Base-by-base conservation (phyloP, 2,329 filamentous ascomycete genomes). In the Pseudogymnoascus sp. region DNA sequence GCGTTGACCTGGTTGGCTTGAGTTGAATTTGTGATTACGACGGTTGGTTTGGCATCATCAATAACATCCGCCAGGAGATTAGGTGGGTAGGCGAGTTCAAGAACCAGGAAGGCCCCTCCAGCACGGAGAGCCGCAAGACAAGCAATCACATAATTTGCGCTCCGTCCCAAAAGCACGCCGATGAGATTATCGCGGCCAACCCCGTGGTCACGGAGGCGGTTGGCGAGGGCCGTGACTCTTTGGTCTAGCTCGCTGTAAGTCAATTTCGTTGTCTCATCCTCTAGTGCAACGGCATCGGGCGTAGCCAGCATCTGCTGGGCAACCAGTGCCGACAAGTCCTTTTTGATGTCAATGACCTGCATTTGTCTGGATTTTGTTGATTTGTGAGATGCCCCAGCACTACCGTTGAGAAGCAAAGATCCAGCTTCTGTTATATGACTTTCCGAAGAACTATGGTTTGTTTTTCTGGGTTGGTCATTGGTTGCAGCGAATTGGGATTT, bases 1-100 rank as follows among this genome's bases (percentile, higher is more conserved):
- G 80, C 79, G 68, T 85, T 85, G 74, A 92, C 83, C 69, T 88
- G 87, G 67, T 78, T 80, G 5, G 82, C 81, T 68, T 91, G 86
- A 10, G 84, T 81, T 62, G 77, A 78, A 71, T 86, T 82, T 0
- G 89, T 92, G 67, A 93, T 78, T 3, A 92, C 80, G 21, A 91
- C 87, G 7, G 80, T 81, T 2, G 90, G 90, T 28, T 80, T 82
- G 10, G 89, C 87, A 77, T 93, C 90, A 31, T 89, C 86, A 61
- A 92, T 82, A 61, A 92, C 89, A 74, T 92, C 89, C 61, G 87
- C 83, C 65, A 93, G 77, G 59, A 92, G 78, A 63, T 85, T 86
- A 0, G 87, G 83, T 12, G 90, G 90, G 67, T 92, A 92, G 2
- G 90, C 90, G 59, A 91, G 79, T 75, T 93, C 90, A 2, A 93